phyloP scores from a whole-genome alignment of 768 basidiomycete species.

The Kwoniella europaea region DNA sequence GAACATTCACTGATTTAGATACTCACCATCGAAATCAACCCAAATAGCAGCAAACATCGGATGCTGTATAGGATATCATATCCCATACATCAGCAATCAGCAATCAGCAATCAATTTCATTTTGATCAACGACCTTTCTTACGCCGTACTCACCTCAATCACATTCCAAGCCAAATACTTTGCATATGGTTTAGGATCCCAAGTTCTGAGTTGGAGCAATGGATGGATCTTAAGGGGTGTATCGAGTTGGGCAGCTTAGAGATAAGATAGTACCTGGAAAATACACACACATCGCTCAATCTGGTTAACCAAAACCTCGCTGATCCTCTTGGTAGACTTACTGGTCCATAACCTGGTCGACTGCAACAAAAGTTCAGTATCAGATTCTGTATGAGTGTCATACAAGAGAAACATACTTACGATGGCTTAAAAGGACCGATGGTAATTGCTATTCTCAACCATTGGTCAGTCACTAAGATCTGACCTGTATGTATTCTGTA shows the following conservation, averaged over 20 bases:
- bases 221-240: constrained; percentile 55
- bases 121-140: not conserved
- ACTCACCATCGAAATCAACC: constrained; percentile 55
- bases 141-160: constrained; percentile 45
- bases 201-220: constrained; percentile 51
- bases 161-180: constrained; percentile 56
- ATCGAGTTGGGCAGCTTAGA: constrained; percentile 54
- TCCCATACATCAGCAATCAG: not conserved
- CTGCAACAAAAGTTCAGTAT: constrained; percentile 24
- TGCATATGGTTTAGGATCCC: constrained; percentile 57
- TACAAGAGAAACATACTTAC: constrained; percentile 16
- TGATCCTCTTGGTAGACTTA: constrained; percentile 1
- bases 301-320: too few species aligned
- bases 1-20: too few species aligned
- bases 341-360: constrained; percentile 57
- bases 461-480: not conserved
- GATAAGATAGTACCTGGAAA: constrained; percentile 50
- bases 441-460: constrained; percentile 37
- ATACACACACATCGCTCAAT: too few species aligned
- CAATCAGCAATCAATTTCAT: not conserved
- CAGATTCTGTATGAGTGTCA: not conserved
- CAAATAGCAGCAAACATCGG: constrained; percentile 59
- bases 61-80: constrained; percentile 32
- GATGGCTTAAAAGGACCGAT: constrained; percentile 56
- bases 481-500: too few species aligned